A percentile compares a stretch with the other conserved stretches of the same genome.
Evolutionary conservation across 2,329 filamentous ascomycete species (phyloP).

Genomic region (Bipolaris victoriae): DNA sequence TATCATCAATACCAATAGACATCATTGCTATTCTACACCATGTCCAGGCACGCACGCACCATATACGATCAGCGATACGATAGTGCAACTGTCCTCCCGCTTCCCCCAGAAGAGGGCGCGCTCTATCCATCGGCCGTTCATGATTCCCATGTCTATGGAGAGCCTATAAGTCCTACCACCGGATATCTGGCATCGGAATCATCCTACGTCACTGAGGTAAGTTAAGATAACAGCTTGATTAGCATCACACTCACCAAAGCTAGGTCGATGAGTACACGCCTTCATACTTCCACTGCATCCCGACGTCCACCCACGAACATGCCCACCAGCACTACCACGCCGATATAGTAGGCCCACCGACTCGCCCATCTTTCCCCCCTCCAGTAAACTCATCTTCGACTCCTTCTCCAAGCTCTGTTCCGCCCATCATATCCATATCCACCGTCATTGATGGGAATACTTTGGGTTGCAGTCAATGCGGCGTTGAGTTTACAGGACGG

Average conservation of each 20-base stretch:
- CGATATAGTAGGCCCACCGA: too few relatives aligned
- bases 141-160: too few relatives aligned
- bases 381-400: neutral
- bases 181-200: neutral
- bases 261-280: neutral
- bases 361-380: neutral
- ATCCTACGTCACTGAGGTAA: neutral
- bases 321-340: too few relatives aligned
- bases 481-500: slow-evolving; percentile 13
- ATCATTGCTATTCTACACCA: neutral
- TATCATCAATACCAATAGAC: neutral
- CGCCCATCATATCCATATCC: neutral
- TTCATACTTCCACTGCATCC: neutral
- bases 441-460: neutral
- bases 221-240: neutral
- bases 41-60: neutral
- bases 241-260: neutral
- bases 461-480: slow-evolving; percentile 10
- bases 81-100: neutral
- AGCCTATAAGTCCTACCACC: neutral
- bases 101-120: neutral
- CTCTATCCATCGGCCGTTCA: neutral
- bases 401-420: neutral
- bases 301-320: neutral
- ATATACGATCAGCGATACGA: neutral